phyloP scores from a whole-genome alignment of 179 eudicot species.

The Carnegiea gigantea region DNA sequence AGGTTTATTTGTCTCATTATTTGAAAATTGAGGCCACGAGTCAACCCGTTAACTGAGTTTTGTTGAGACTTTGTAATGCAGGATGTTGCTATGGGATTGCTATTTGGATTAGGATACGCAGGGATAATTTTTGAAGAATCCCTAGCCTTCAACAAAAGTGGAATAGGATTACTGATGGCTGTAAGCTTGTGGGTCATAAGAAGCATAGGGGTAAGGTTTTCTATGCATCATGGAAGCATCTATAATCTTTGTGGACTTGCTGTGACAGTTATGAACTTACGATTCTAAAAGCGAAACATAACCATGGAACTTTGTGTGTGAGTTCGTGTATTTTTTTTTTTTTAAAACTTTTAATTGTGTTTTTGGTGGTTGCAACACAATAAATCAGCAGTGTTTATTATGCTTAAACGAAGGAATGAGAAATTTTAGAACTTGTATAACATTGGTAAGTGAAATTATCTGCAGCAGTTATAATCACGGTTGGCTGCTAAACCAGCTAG shows the following conservation, averaged over 20 bases:
- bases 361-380: neutral
- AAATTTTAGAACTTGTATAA: neutral
- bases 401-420: neutral
- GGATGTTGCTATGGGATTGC: constrained; percentile 93
- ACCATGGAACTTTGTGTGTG: too few species aligned
- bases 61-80: constrained; percentile 33
- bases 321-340: too few species aligned
- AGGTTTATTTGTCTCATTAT: constrained; percentile 46
- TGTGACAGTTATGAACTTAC: too few species aligned
- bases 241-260: too few species aligned
- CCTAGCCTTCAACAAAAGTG: constrained; percentile 96
- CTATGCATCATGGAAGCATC: neutral
- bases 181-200: constrained; percentile 91
- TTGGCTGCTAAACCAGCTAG: too few species aligned
- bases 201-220: constrained; percentile 76
- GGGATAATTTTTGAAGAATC: constrained; percentile 97
- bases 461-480: neutral
- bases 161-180: constrained; percentile 95
- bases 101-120: constrained; percentile 85
- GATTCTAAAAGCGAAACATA: too few species aligned
- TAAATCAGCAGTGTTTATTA: neutral
- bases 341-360: neutral
- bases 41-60: constrained; percentile 5
- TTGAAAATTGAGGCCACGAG: constrained; percentile 11
- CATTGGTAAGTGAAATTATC: neutral